Conservation (phyloP, 2,329 filamentous ascomycete genomes). For the Fusarium albidum region DNA sequence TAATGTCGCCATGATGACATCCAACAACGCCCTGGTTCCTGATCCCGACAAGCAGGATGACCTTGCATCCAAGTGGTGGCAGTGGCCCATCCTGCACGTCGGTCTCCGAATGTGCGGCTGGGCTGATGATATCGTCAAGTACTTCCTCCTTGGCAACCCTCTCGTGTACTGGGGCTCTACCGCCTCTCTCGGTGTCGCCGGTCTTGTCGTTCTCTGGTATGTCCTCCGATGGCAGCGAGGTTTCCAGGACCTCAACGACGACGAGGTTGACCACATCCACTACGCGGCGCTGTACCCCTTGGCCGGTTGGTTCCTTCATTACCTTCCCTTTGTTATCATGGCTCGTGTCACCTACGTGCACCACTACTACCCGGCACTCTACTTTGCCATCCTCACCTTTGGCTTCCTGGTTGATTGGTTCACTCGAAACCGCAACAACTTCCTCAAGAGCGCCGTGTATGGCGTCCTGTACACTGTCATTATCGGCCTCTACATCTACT, state of each 20-base stretch:
- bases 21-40: slow-evolving; percentile 96
- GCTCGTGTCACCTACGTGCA: slow-evolving; percentile 98
- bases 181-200: slow-evolving; percentile 76
- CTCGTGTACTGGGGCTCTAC: slow-evolving; percentile 96
- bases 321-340: slow-evolving; percentile 96
- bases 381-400: slow-evolving; percentile 91
- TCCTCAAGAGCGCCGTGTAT: slow-evolving; percentile 75
- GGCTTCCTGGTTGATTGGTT: slow-evolving; percentile 92
- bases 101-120: slow-evolving; percentile 98
- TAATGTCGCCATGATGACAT: slow-evolving; percentile 99
- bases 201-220: slow-evolving; percentile 81
- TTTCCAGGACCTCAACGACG: slow-evolving; percentile 79
- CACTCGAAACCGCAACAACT: slow-evolving; percentile 70
- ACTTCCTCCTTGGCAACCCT: slow-evolving; percentile 97
- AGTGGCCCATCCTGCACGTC: slow-evolving; percentile 96
- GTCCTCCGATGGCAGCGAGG: slow-evolving; percentile 95
- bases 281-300: slow-evolving; percentile 92
- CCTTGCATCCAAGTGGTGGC: slow-evolving; percentile 95
- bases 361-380: slow-evolving; percentile 98
- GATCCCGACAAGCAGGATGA: slow-evolving; percentile 99
- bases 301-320: slow-evolving; percentile 95
- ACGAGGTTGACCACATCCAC: slow-evolving; percentile 92
- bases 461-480: slow-evolving; percentile 75
- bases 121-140: slow-evolving; percentile 95
- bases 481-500: slow-evolving; percentile 86